Evolutionary conservation across 208 protist species (phyloP).

Genomic region (Trypanosoma grayi): DNA sequence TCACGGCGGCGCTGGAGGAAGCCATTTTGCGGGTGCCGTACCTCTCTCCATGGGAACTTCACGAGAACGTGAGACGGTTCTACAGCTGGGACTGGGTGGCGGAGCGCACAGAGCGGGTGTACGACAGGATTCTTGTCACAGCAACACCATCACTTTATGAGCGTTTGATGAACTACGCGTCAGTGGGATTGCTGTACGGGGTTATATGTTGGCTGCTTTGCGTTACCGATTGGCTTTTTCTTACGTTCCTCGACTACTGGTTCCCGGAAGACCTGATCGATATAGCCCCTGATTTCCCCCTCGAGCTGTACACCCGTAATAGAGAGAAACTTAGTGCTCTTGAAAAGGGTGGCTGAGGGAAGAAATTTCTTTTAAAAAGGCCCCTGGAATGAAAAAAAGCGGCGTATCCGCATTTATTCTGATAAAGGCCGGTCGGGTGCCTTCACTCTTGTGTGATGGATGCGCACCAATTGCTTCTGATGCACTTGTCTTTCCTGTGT

Average conservation of each 20-base stretch:
- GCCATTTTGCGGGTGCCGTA: conserved; percentile 72
- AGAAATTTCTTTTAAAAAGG: conserved; percentile 3
- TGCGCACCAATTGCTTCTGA: no score
- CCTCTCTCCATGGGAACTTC: conserved; percentile 80
- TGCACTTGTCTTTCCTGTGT: no score
- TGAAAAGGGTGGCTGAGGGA: conserved; percentile 18
- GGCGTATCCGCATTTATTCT: no score
- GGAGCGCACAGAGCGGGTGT: conserved; percentile 93
- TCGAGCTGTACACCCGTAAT: conserved; percentile 69
- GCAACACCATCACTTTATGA: conserved; percentile 70
- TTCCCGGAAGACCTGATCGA: conserved; percentile 85
- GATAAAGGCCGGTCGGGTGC: no score
- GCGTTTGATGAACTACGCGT: conserved; percentile 81
- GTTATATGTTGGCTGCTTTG: conserved; percentile 89
- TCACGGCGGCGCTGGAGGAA: conserved; percentile 66
- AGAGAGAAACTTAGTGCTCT: conserved; percentile 72
- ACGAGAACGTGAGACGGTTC: conserved; percentile 88
- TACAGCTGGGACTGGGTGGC: conserved; percentile 96
- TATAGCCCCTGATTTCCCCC: conserved; percentile 91
- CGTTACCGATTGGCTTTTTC: conserved; percentile 77
- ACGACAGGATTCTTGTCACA: conserved; percentile 79
- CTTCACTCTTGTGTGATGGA: no score
- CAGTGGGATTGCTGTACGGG: conserved; percentile 87
- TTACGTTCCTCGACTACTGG: conserved; percentile 79
- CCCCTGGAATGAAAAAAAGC: conserved; percentile 14